phyloP scores from a whole-genome alignment of 2,329 filamentous ascomycete species.

The Scedosporium aurantiacum region DNA sequence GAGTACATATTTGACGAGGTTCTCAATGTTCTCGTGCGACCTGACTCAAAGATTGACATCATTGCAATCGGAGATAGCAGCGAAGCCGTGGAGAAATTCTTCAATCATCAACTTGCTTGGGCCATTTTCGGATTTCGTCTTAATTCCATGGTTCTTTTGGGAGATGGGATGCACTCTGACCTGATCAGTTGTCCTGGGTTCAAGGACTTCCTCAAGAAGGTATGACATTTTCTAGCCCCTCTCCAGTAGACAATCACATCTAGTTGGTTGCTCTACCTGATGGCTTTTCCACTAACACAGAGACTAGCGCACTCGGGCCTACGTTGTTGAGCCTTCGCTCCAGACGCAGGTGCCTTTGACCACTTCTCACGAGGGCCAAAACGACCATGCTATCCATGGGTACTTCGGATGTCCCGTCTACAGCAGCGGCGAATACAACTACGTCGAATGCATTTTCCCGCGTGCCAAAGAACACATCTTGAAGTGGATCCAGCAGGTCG shows the following conservation, averaged over 20 bases:
- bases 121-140: conserved; percentile 29
- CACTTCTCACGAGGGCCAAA: conserved; percentile 37
- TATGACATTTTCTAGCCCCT: conserved; percentile 18
- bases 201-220: conserved; percentile 38
- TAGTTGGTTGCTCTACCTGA: neutral
- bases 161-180: conserved; percentile 28
- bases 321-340: conserved; percentile 32
- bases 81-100: conserved; percentile 43
- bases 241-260: neutral
- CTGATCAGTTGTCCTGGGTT: conserved; percentile 33
- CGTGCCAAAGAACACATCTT: conserved; percentile 42
- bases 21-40: conserved; percentile 34
- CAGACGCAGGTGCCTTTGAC: neutral
- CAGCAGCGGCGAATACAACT: conserved; percentile 50
- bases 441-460: conserved; percentile 53
- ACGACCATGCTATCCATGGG: conserved; percentile 24
- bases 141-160: conserved; percentile 37
- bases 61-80: conserved; percentile 61
- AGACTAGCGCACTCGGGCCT: conserved; percentile 48
- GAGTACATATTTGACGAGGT: conserved; percentile 54
- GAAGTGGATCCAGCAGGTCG: conserved; percentile 49
- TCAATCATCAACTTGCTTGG: conserved; percentile 46
- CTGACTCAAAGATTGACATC: conserved; percentile 51
- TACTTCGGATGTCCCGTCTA: conserved; percentile 54
- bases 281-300: conserved; percentile 12